Evolutionary conservation across 495 filamentous ascomycete genomes (phyloP).

Genomic region (Friedmanniomyces simplex): DNA sequence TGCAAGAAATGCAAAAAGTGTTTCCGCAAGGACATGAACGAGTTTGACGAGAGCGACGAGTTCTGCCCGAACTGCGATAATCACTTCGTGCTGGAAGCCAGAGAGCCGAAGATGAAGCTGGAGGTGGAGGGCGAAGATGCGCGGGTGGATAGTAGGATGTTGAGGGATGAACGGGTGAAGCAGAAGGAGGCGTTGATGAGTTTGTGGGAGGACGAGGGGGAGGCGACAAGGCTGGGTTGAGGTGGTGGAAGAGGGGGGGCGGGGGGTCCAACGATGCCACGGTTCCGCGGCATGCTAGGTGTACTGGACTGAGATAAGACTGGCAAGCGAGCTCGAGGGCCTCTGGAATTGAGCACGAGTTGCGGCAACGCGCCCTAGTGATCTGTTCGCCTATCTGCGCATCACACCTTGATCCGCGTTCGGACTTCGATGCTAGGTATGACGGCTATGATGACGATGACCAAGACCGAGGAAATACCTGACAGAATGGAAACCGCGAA

Average conservation of each 20-base stretch:
- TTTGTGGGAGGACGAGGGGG: constrained; percentile 22
- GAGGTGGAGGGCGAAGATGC: constrained; percentile 85
- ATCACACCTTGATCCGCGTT: too few relatives aligned
- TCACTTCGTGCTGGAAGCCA: constrained; percentile 85
- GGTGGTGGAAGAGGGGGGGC: neutral
- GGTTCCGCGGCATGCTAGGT: too few relatives aligned
- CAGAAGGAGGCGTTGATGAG: constrained; percentile 37
- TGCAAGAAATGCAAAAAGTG: constrained; percentile 99
- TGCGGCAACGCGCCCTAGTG: too few relatives aligned
- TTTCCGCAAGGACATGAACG: constrained; percentile 82
- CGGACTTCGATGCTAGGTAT: too few relatives aligned
- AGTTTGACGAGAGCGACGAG: constrained; percentile 96
- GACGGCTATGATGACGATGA: too few relatives aligned
- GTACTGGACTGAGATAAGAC: too few relatives aligned
- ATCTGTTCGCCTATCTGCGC: too few relatives aligned
- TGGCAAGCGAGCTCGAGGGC: too few relatives aligned
- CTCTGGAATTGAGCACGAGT: too few relatives aligned
- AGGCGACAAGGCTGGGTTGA: constrained; percentile 14
- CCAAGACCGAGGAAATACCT: too few relatives aligned
- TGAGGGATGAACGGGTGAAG: constrained; percentile 81
- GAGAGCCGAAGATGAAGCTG: constrained; percentile 66
- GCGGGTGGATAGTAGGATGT: constrained; percentile 72
- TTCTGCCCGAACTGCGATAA: constrained; percentile 99
- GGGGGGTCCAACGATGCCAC: neutral
- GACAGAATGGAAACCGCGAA: too few relatives aligned